phyloP scores from a whole-genome alignment of 2,329 filamentous ascomycete species.

The Xylaria digitata region DNA sequence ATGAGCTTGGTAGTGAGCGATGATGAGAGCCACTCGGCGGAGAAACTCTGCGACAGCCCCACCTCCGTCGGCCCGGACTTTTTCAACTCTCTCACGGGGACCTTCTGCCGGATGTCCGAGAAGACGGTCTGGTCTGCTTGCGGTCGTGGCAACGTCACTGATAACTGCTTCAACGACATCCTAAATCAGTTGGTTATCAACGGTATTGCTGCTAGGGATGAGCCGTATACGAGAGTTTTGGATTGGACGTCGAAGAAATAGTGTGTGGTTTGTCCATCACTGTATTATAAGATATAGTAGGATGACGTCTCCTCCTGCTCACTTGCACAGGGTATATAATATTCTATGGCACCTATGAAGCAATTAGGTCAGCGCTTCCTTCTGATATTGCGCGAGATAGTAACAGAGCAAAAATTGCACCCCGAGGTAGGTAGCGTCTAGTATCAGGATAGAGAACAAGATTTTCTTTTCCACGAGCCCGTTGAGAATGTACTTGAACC shows the following conservation, averaged over 20 bases:
- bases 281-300: too few relatives aligned
- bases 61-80: conserved; percentile 45
- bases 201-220: conserved; percentile 33
- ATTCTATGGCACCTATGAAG: too few relatives aligned
- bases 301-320: too few relatives aligned
- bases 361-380: too few relatives aligned
- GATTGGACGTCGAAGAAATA: conserved; percentile 34
- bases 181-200: conserved; percentile 35
- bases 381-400: too few relatives aligned
- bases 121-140: conserved; percentile 43
- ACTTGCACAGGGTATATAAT: too few relatives aligned
- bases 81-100: conserved; percentile 35
- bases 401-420: too few relatives aligned
- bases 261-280: too few relatives aligned
- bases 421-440: too few relatives aligned
- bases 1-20: conserved; percentile 41
- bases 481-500: too few relatives aligned
- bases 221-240: conserved; percentile 35
- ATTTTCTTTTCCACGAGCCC: too few relatives aligned
- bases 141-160: conserved; percentile 17
- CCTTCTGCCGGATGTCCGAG: conserved; percentile 48
- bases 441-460: too few relatives aligned
- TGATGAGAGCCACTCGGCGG: conserved; percentile 36
- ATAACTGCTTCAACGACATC: conserved; percentile 40
- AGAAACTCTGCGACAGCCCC: conserved; percentile 41